phyloP scores from a whole-genome alignment of 805 yeast species.

The Cyberlindnera mississippiensis region DNA sequence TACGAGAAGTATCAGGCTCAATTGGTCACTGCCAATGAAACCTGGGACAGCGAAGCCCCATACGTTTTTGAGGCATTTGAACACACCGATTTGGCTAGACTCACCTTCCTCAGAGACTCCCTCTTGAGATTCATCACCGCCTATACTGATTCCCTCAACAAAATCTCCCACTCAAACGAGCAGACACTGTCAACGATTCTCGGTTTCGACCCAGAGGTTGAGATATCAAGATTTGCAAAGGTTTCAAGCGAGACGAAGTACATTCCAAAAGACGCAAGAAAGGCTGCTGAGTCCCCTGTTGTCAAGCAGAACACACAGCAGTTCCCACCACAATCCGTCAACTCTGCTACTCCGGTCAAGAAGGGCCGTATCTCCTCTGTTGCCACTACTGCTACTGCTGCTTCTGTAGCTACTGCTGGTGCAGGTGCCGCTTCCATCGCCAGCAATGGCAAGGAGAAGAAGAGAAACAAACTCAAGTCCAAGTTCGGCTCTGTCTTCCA shows the following conservation, averaged over 20 bases:
- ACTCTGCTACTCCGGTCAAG: slow-evolving; percentile 4
- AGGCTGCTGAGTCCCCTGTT: slow-evolving; percentile 27
- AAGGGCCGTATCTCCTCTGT: slow-evolving; percentile 18
- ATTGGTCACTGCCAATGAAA: slow-evolving; percentile 42
- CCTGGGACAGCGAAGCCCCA: slow-evolving; percentile 80
- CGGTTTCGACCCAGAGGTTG: slow-evolving; percentile 57
- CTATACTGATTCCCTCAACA: slow-evolving; percentile 47
- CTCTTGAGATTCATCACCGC: slow-evolving; percentile 64
- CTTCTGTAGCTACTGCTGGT: slow-evolving; percentile 7
- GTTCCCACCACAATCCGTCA: background rate
- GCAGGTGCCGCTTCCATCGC: slow-evolving; percentile 15
- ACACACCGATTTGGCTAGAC: slow-evolving; percentile 60
- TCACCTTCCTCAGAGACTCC: slow-evolving; percentile 58
- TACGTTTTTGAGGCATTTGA: slow-evolving; percentile 72
- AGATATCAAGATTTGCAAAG: slow-evolving; percentile 52
- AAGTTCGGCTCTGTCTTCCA: slow-evolving; percentile 75
- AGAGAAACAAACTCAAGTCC: slow-evolving; percentile 49
- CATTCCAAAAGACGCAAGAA: slow-evolving; percentile 28
- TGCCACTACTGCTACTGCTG: slow-evolving; percentile 22
- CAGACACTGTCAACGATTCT: slow-evolving; percentile 60
- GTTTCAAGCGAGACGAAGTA: slow-evolving; percentile 30
- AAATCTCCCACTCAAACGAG: slow-evolving; percentile 50
- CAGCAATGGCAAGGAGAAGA: slow-evolving; percentile 26
- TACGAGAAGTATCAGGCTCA: slow-evolving; percentile 36
- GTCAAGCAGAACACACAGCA: slow-evolving; percentile 1